Conservation (phyloP, 176 grass and related monocot species). For the Puccinellia tenuiflora region DNA sequence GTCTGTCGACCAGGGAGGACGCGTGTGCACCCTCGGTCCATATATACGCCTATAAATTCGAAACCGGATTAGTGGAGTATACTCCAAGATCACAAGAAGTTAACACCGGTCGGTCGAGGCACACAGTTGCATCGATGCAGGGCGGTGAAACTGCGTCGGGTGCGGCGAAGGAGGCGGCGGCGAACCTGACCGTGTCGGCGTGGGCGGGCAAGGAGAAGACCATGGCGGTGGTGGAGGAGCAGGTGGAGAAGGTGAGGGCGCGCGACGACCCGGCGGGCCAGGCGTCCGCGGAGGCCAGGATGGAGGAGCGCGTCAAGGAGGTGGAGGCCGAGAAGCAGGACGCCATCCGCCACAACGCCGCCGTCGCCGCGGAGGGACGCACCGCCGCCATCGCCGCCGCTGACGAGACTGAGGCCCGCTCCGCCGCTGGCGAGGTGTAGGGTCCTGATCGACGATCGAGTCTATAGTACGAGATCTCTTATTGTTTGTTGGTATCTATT, state of each 20-base stretch:
- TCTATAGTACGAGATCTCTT: too few relatives aligned
- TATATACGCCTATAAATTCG: background rate
- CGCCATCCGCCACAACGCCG: slow-evolving; percentile 14
- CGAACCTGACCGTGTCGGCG: slow-evolving; percentile 37
- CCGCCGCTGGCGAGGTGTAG: too few relatives aligned
- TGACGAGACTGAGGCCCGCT: background rate
- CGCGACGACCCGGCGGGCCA: slow-evolving; percentile 21
- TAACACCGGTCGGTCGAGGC: background rate
- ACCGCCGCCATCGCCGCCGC: background rate
- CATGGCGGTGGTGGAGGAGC: slow-evolving; percentile 27
- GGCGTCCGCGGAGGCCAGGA: slow-evolving; percentile 17
- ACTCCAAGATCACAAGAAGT: background rate
- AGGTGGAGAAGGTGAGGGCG: slow-evolving; percentile 21
- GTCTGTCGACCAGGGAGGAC: background rate
- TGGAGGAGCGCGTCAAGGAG: slow-evolving; percentile 12
- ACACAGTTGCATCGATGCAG: background rate
- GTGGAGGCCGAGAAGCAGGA: slow-evolving; percentile 37
- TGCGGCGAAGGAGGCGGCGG: slow-evolving; percentile 27
- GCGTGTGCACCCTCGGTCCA: background rate
- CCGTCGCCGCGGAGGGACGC: slow-evolving; percentile 8
- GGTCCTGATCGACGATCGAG: too few relatives aligned
- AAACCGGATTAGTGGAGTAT: too few relatives aligned
- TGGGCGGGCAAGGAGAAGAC: slow-evolving; percentile 43
- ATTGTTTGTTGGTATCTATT: too few relatives aligned
- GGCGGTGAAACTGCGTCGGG: slow-evolving; percentile 25